Evolutionary conservation across 352 stramenopile genomes (phyloP), one percentile per base, ranked within the genome.

Genomic region (Phytopythium helicoides): DNA sequence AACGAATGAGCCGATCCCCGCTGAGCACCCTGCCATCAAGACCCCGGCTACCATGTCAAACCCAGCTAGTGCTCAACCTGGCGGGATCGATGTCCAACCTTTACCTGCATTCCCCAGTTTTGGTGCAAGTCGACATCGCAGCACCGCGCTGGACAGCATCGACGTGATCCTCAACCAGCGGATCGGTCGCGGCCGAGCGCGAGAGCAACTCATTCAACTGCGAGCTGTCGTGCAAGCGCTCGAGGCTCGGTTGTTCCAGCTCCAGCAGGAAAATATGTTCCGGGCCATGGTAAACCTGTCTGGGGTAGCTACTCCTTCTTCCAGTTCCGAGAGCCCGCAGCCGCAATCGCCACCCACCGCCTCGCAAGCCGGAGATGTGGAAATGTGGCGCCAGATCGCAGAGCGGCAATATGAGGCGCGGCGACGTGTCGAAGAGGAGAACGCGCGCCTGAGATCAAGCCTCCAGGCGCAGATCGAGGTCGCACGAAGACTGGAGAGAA

Each of bases 151-250:
- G 7, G 33, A 42, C 12, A 35, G 41, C 34, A 53, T 53, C 9
- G 47, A 53, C 2, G n/a, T 53, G 47, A 21, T 53, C 31, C 31
- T 53, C 11, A 42, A 21, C 4, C 47, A 41, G 11, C 47, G 37
- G 19, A 19, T 41, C 6, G 59, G 57, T 26, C 52, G 36, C 11
- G 62, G 62, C 12, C 57, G 62, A 25, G 54, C 62, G n/a, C 53
- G 62, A 28, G 62, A 71, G 19, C 62, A 60, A 21, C 44, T 71
- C 1, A 60, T 67, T n/a, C 58, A 58, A 9, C 42, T 71, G 10
- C 53, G 62, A 5, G 45, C 23, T 16, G 15, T 59, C 18, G 62
- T 55, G 6, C 60, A 58, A 19, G 37, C 57, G 10, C n/a, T 71
- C 7, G 58, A 71, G 26, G 36, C 18, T 6, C 58, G 60, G 5